Conservation (phyloP, 139 green algal genomes). For the Chlorella sp. region DNA sequence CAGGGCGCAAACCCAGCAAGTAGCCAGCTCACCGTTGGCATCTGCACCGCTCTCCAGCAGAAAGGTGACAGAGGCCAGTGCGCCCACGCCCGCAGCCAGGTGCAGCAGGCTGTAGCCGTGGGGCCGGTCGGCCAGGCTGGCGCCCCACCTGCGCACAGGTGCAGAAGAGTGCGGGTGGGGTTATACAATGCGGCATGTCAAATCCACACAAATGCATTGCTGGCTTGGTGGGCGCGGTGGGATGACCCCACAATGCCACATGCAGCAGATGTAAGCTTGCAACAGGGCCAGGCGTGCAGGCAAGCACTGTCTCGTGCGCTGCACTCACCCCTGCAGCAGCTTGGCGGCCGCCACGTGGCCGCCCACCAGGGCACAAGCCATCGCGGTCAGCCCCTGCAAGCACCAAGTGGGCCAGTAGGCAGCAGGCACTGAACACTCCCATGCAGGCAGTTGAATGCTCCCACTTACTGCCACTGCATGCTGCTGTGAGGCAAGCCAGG, state of each 20-base stretch:
- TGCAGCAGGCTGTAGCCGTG: constrained; percentile 66
- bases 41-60: constrained; percentile 46
- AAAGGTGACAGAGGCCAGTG: constrained; percentile 36
- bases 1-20: background rate
- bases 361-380: constrained; percentile 65
- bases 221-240: too few relatives aligned
- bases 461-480: too few relatives aligned
- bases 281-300: background rate
- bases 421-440: too few relatives aligned
- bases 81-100: constrained; percentile 57
- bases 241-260: too few relatives aligned
- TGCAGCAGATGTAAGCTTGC: too few relatives aligned
- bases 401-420: too few relatives aligned
- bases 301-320: background rate
- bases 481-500: too few relatives aligned
- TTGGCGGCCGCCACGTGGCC: constrained; percentile 35
- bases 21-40: constrained; percentile 15
- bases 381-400: constrained; percentile 55
- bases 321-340: constrained; percentile 34
- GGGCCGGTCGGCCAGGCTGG: constrained; percentile 22
- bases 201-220: too few relatives aligned
- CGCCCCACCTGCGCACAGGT: constrained; percentile 3
- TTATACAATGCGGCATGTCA: too few relatives aligned
- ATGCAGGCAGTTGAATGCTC: too few relatives aligned
- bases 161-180: background rate